Percentiles rank a stretch among this genome's conserved stretches.
Evolutionary conservation across 1,284 basidiomycete species (phyloP).

Genomic region (Ceratorhiza oryzae-sativae): DNA sequence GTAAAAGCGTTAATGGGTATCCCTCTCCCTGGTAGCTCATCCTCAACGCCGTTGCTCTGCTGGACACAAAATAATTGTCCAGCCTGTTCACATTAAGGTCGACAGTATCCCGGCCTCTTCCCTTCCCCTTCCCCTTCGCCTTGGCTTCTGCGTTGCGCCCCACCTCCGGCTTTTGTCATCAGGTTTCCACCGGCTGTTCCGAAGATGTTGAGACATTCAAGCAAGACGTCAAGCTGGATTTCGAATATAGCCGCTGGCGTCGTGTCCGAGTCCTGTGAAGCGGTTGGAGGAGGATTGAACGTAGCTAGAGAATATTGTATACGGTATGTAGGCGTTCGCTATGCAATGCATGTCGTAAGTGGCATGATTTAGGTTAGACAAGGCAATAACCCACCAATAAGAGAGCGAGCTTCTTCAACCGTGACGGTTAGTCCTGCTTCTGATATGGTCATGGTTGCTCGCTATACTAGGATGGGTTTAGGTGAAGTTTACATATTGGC

Average conservation of each 20-base stretch:
- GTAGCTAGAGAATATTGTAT: conserved; percentile 81
- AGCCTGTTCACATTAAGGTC: conserved; percentile 40
- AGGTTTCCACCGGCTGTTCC: conserved; percentile 67
- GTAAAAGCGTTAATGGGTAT: conserved; percentile 76
- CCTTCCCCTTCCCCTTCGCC: conserved; percentile 56
- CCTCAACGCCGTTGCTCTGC: conserved; percentile 79
- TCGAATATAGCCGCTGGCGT: conserved; percentile 64
- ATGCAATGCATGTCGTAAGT: conserved; percentile 13
- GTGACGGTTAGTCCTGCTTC: conserved; percentile 77
- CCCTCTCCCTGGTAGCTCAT: conserved; percentile 83
- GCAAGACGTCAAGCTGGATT: conserved; percentile 78
- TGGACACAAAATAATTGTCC: conserved; percentile 49
- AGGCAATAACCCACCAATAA: conserved; percentile 65
- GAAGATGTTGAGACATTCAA: conserved; percentile 92
- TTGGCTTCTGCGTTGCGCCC: conserved; percentile 46
- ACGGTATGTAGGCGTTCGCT: conserved; percentile 88
- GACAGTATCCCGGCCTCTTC: conserved; percentile 51
- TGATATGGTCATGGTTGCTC: conserved; percentile 78
- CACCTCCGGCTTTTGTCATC: conserved; percentile 8
- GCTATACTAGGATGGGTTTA: conserved; percentile 55
- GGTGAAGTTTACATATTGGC: conserved; percentile 33
- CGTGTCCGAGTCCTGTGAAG: conserved; percentile 47
- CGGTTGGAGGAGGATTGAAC: conserved; percentile 47
- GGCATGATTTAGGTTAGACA: neutral
- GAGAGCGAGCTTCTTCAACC: conserved; percentile 84